Evolutionary conservation across 306 rosid genomes (phyloP).

Genomic region (Notholithocarpus densiflorus): DNA sequence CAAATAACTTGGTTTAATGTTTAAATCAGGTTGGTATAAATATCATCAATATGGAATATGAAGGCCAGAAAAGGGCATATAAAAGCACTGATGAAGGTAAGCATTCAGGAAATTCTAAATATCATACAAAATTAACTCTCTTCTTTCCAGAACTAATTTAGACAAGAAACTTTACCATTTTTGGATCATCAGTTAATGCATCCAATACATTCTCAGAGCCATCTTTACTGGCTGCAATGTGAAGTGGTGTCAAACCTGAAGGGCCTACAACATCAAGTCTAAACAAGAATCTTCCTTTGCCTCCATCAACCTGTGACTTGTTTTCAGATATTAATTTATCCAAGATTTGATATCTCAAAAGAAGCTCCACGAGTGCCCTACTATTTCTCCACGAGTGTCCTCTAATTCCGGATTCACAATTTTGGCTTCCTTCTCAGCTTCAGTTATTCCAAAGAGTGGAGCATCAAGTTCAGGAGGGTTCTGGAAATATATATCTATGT

Average conservation of each 20-base stretch:
- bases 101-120: neutral
- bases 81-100: neutral
- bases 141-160: conserved; percentile 9
- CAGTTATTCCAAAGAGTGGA: conserved; percentile 45
- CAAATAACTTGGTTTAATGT: neutral
- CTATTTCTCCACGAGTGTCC: conserved; percentile 74
- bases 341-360: conserved; percentile 52
- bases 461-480: conserved; percentile 80
- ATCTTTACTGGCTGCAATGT: conserved; percentile 84
- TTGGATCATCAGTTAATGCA: conserved; percentile 80
- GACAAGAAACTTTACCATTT: conserved; percentile 49
- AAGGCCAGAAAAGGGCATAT: neutral
- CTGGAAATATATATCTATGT: conserved; percentile 32
- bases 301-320: conserved; percentile 33
- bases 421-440: conserved; percentile 48
- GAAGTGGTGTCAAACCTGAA: conserved; percentile 81
- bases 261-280: conserved; percentile 80
- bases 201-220: conserved; percentile 76
- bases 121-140: neutral
- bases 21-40: neutral
- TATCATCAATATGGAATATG: neutral
- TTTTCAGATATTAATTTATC: conserved; percentile 34
- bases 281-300: conserved; percentile 48
- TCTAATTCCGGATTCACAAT: conserved; percentile 48
- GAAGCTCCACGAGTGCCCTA: conserved; percentile 65